Evolutionary conservation across 75 land plant genomes (phyloP).

Genomic region (Adiantum capillusveneris): DNA sequence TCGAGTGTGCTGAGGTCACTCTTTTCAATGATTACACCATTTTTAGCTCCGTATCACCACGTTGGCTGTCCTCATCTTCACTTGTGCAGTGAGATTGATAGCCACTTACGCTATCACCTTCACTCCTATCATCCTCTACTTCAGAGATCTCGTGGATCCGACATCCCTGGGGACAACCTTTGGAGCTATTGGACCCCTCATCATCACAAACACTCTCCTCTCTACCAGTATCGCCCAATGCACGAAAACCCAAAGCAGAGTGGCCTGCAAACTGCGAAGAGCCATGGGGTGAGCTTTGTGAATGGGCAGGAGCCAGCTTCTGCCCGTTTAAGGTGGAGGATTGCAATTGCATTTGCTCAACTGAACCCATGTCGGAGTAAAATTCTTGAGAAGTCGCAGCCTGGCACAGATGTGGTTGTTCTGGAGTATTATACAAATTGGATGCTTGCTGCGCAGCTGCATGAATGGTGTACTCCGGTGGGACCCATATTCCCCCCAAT

Average conservation of each 20-base stretch:
- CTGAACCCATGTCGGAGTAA: background rate
- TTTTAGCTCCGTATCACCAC: background rate
- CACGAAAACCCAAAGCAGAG: background rate
- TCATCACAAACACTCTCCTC: conserved; percentile 19
- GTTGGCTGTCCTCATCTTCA: conserved; percentile 3
- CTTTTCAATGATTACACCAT: no score
- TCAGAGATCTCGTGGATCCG: background rate
- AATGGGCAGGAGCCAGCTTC: conserved; percentile 8
- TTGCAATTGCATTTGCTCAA: conserved; percentile 13
- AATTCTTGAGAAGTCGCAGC: conserved; percentile 4
- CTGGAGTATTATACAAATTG: background rate
- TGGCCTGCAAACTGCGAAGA: background rate
- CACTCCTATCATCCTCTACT: background rate
- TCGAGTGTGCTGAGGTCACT: no score
- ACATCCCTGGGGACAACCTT: background rate
- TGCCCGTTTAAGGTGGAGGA: background rate
- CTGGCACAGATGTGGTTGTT: conserved; percentile 3
- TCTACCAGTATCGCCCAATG: background rate
- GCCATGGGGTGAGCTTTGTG: conserved; percentile 15
- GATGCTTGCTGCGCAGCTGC: conserved; percentile 26
- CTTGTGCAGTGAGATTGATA: background rate
- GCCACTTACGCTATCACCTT: background rate
- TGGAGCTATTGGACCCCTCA: conserved; percentile 11
- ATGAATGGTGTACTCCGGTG: conserved; percentile 64
- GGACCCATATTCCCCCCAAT: conserved; percentile 90